Percentiles rank a stretch among this genome's conserved stretches.
These are phyloP conservation scores for Logfia minima DNA, from an alignment of 129 eudicot species.

Conservation along the genomic window DNA sequence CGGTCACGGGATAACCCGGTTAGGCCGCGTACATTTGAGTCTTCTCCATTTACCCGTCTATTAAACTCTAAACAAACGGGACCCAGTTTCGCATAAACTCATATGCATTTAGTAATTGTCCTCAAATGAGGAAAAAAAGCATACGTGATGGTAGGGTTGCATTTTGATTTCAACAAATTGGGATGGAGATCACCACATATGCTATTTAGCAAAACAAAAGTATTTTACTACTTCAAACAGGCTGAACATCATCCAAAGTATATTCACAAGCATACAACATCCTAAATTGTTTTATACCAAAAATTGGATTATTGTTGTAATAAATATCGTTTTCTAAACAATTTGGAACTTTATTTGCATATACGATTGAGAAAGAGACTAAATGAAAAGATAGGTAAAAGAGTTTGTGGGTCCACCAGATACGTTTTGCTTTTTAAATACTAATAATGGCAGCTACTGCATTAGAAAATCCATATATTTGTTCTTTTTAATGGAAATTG, in stretches of 20 bases:
- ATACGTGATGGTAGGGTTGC: background rate
- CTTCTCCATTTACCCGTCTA: too few species aligned
- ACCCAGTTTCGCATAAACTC: background rate
- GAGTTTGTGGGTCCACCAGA: background rate
- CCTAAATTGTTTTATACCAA: background rate
- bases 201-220: background rate
- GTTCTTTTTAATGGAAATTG: background rate
- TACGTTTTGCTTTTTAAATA: background rate
- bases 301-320: background rate
- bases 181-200: background rate
- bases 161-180: slow-evolving; percentile 6
- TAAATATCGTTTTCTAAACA: background rate
- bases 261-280: background rate
- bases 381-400: background rate
- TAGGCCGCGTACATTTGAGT: too few species aligned
- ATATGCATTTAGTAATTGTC: background rate
- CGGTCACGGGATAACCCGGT: too few species aligned
- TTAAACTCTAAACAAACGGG: background rate
- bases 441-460: too few species aligned
- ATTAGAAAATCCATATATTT: too few species aligned
- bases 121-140: background rate
- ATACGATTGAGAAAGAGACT: background rate
- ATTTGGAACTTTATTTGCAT: background rate
- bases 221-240: background rate
- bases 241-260: background rate